These are phyloP conservation scores for Parastagonospora nodorum DNA, from an alignment of 2,329 filamentous ascomycete species.

Conservation along the genomic window DNA sequence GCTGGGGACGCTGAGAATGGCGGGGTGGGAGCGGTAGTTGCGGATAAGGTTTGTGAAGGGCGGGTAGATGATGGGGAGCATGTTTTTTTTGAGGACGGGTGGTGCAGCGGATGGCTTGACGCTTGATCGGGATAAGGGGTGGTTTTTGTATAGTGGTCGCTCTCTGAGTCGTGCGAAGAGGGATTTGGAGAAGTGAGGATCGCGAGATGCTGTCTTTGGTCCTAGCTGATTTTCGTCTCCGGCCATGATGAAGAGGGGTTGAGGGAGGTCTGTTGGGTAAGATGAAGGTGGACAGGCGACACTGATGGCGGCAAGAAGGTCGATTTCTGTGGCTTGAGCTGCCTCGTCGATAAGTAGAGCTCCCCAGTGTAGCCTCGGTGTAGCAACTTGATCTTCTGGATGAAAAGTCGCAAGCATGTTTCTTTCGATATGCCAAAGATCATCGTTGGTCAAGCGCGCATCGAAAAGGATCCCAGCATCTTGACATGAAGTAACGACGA, in stretches of 20 bases:
- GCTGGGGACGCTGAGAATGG: conserved; percentile 50
- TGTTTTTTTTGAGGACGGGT: conserved; percentile 33
- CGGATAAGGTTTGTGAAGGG: conserved; percentile 52
- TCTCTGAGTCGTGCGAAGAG: conserved; percentile 51
- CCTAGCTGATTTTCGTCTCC: conserved; percentile 54
- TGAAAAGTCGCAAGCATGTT: conserved; percentile 39
- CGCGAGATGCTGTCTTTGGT: conserved; percentile 44
- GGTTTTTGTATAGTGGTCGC: conserved; percentile 45
- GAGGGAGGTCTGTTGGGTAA: conserved; percentile 20
- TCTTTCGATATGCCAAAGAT: conserved; percentile 46
- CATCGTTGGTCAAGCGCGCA: conserved; percentile 50
- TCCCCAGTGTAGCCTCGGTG: conserved; percentile 46
- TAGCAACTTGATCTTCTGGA: conserved; percentile 17
- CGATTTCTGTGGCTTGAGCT: conserved; percentile 52
- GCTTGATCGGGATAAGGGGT: conserved; percentile 48
- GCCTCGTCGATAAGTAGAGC: conserved; percentile 54
- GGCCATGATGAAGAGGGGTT: conserved; percentile 52
- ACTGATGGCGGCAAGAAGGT: conserved; percentile 48
- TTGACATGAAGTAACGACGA: conserved; percentile 51
- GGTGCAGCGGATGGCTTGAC: conserved; percentile 26
- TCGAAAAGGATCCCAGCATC: conserved; percentile 50
- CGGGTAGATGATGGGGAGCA: conserved; percentile 50
- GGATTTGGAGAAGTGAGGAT: conserved; percentile 42
- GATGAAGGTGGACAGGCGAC: conserved; percentile 45
- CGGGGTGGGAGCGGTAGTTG: conserved; percentile 55